Evolutionary conservation across 2,329 filamentous ascomycete genomes (phyloP).

Genomic region (Stachybotrys elegans): DNA sequence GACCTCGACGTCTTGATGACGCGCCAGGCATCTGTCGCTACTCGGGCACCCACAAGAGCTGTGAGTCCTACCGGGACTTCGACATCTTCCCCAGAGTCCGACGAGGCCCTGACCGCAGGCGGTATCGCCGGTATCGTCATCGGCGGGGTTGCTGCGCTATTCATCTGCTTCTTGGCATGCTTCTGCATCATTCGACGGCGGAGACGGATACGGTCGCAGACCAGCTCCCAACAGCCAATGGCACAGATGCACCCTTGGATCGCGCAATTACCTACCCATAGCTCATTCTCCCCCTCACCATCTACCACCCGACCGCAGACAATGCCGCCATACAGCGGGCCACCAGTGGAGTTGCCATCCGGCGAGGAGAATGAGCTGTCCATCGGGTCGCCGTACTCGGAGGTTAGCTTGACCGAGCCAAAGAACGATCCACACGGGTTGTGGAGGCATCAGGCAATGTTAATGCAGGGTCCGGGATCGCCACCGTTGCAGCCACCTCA

Average conservation of each 20-base stretch:
- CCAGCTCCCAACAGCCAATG: constrained; percentile 17
- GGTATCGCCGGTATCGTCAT: constrained; percentile 40
- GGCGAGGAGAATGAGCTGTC: constrained; percentile 9
- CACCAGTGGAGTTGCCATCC: constrained; percentile 22
- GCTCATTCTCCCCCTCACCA: constrained; percentile 12
- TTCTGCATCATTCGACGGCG: constrained; percentile 26
- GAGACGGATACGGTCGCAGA: constrained; percentile 8
- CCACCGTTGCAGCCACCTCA: constrained; percentile 8
- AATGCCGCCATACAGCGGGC: constrained; percentile 14
- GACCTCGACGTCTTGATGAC: constrained; percentile 51
- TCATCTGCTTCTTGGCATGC: constrained; percentile 19
- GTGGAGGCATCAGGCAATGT: constrained; percentile 28
- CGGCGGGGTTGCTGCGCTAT: constrained; percentile 24
- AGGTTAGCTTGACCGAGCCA: constrained; percentile 13
- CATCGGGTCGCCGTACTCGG: constrained; percentile 11
- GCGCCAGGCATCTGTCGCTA: constrained; percentile 38
- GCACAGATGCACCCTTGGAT: constrained; percentile 19
- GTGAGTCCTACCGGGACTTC: constrained; percentile 17
- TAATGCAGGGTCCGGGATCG: constrained; percentile 17
- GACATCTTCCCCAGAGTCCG: constrained; percentile 1
- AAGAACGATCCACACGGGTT: constrained; percentile 25
- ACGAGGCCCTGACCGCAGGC: constrained; percentile 25
- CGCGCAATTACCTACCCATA: constrained; percentile 16
- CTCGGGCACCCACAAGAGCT: constrained; percentile 45
- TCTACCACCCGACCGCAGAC: constrained; percentile 11